These are phyloP conservation scores for Vitis cinerea DNA, from an alignment of 164 flowering plant species.

Conservation along the genomic window DNA sequence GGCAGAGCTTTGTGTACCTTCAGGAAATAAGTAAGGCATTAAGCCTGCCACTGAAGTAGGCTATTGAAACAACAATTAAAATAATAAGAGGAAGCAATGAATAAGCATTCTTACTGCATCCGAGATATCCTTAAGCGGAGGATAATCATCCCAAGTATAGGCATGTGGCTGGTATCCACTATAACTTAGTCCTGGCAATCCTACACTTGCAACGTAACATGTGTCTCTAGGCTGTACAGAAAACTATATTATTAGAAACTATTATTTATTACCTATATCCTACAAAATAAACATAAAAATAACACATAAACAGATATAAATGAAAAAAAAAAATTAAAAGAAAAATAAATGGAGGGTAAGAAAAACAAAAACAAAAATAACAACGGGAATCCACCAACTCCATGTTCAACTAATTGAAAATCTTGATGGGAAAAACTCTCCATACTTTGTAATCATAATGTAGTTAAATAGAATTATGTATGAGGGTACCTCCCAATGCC, in stretches of 20 bases:
- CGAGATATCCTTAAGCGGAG: conserved; percentile 65
- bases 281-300: background rate
- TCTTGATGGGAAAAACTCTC: no score
- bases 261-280: background rate
- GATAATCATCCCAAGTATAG: conserved; percentile 82
- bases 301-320: background rate
- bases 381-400: background rate
- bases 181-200: conserved; percentile 64
- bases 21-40: conserved; percentile 4
- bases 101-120: conserved; percentile 45
- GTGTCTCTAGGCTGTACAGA: conserved; percentile 80
- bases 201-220: conserved; percentile 74
- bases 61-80: background rate
- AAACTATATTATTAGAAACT: background rate
- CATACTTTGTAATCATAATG: background rate
- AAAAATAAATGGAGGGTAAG: no score
- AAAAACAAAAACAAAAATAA: no score
- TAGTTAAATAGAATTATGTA: background rate
- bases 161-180: conserved; percentile 85
- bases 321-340: background rate
- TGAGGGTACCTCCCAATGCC: no score
- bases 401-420: background rate
- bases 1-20: conserved; percentile 84
- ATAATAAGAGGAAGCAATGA: background rate
- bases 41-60: background rate